Evolutionary conservation across 352 stramenopile genomes (phyloP).

Genomic region (Pythium coloratum): DNA sequence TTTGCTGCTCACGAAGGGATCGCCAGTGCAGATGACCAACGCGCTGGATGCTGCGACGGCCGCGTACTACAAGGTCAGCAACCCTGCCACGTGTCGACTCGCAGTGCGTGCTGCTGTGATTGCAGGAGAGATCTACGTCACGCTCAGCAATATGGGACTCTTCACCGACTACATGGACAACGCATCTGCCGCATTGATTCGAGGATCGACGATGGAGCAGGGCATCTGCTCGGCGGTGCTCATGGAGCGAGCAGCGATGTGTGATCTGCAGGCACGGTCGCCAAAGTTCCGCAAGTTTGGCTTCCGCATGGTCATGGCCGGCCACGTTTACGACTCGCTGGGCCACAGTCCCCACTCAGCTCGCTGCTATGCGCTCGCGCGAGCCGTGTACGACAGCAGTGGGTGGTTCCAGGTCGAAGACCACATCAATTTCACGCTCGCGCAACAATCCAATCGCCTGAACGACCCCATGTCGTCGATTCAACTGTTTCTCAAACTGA

Average conservation of each 20-base stretch:
- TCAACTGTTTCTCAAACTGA: slow-evolving; percentile 84
- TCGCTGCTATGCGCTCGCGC: slow-evolving; percentile 76
- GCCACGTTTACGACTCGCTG: slow-evolving; percentile 79
- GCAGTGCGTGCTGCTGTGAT: slow-evolving; percentile 68
- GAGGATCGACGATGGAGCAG: slow-evolving; percentile 82
- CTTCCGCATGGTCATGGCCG: slow-evolving; percentile 90
- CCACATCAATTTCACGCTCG: slow-evolving; percentile 87
- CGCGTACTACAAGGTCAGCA: slow-evolving; percentile 64
- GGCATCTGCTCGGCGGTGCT: slow-evolving; percentile 83
- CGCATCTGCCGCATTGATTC: slow-evolving; percentile 78
- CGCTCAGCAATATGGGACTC: slow-evolving; percentile 69
- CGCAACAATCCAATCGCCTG: slow-evolving; percentile 76
- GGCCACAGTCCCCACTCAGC: slow-evolving; percentile 73
- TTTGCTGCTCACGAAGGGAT: slow-evolving; percentile 73
- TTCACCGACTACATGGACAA: slow-evolving; percentile 89
- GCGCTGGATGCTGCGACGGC: slow-evolving; percentile 65
- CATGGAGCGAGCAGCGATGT: slow-evolving; percentile 77
- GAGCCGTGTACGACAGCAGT: slow-evolving; percentile 77
- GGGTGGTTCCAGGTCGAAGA: slow-evolving; percentile 88
- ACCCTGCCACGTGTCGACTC: slow-evolving; percentile 46
- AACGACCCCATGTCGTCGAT: slow-evolving; percentile 81
- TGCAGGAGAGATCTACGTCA: slow-evolving; percentile 80
- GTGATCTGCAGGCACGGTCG: slow-evolving; percentile 63
- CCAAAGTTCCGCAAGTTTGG: slow-evolving; percentile 88
- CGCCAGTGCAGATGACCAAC: slow-evolving; percentile 84